These are phyloP conservation scores for Hygrophorus russula DNA, from an alignment of 768 basidiomycete genomes.

Conservation along the genomic window DNA sequence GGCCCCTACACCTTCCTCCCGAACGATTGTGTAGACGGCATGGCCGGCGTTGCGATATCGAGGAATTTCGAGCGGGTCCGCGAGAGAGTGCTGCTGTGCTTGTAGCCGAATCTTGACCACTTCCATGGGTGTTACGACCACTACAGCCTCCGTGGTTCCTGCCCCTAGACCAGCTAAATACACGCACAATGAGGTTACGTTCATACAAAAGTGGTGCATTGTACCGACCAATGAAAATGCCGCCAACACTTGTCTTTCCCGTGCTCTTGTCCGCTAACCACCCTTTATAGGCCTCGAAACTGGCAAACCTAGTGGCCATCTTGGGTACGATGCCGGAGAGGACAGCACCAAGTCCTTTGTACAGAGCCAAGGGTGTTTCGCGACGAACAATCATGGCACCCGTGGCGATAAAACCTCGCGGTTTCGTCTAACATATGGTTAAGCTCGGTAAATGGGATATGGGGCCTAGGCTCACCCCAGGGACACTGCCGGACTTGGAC, in stretches of 20 bases:
- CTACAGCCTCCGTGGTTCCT: conserved; percentile 89
- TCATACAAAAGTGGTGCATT: neutral
- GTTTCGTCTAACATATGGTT: conserved; percentile 54
- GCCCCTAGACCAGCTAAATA: conserved; percentile 81
- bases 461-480: conserved; percentile 58
- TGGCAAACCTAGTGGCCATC: conserved; percentile 98
- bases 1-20: conserved; percentile 79
- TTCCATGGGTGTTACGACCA: conserved; percentile 97
- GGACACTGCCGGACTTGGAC: conserved; percentile 60
- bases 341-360: conserved; percentile 97
- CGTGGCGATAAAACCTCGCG: conserved; percentile 87
- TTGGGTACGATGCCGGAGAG: conserved; percentile 96
- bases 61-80: conserved; percentile 89
- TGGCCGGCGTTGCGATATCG: conserved; percentile 95
- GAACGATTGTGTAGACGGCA: conserved; percentile 87
- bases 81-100: conserved; percentile 93
- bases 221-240: conserved; percentile 74
- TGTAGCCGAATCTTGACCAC: conserved; percentile 98
- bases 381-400: conserved; percentile 78
- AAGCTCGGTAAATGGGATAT: neutral
- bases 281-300: conserved; percentile 90
- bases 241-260: conserved; percentile 68
- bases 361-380: conserved; percentile 91
- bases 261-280: conserved; percentile 67
- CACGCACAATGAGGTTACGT: conserved; percentile 1